Base-by-base conservation (phyloP, 352 stramenopile species). In the Ophiocytium majus region DNA sequence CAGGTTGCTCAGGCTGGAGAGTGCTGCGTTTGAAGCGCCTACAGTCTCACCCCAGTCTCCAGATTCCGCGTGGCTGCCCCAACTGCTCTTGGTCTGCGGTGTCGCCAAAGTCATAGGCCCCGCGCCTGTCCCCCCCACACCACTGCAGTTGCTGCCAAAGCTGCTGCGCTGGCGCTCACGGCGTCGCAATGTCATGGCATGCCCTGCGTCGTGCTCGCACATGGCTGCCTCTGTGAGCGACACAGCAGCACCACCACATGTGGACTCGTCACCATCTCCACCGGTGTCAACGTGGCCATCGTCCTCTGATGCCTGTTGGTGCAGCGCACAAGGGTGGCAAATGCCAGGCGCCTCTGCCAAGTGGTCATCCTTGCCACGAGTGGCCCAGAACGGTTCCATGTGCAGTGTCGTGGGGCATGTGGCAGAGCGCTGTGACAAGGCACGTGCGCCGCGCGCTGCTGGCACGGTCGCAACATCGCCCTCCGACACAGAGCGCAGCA, bases 41-140 rank as follows among this genome's bases (percentile, higher is more conserved):
- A 71, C 57, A 28, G 19, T 71, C 57, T 23, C 23, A 14, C 84
- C 84, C 84, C 84, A 88, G 80, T 88, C 84, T 9, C 84, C 84
- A 28, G 78, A 88, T 64, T 88, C 79, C 1, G 79, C 71, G 50
- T 49, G 79, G 71, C 84, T 88, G 5, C 84, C 84, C 84, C 84
- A 88, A 28, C 80, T 83, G 19, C 36, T 50, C 64, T 85, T 85
- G 0, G 63, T 85, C 81, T 88, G 80, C 14, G 19, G 66, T 14
- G 66, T 78, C 5, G 66, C 66, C 66, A 78, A 17, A 5, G 10
- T 17, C 32, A 78, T 43, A 14, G 35, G 5, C 35, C 35, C 5
- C 66, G 14, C 5, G 5, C 35, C 5, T 14, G 5, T 78, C 35
- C 35, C 66, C 43, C 5, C n/a, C n/a, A n/a, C n/a, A n/a, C n/a